Evolutionary conservation across 148 eudicot genomes (phyloP).

Genomic region (Silene latifolia): DNA sequence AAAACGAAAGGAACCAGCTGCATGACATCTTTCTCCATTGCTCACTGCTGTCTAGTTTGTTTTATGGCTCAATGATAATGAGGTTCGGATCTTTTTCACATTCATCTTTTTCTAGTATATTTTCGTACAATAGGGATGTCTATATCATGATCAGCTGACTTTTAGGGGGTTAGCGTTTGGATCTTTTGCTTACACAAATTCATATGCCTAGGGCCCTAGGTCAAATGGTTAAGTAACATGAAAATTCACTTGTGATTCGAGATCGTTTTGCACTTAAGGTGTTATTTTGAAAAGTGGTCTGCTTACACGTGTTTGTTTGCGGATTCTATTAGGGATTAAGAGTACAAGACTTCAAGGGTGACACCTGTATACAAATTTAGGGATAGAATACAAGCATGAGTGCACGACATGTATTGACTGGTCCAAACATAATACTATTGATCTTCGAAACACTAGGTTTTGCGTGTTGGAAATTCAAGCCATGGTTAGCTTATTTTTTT

Average conservation of each 20-base stretch:
- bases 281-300: background rate
- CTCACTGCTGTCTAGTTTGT: constrained; percentile 62
- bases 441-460: background rate
- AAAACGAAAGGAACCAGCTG: constrained; percentile 44
- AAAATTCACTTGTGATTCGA: background rate
- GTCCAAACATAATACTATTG: background rate
- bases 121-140: background rate
- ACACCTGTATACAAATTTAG: background rate
- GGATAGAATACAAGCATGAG: background rate
- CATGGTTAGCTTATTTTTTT: background rate
- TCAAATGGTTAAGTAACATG: background rate
- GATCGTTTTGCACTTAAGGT: background rate
- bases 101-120: background rate
- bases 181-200: background rate
- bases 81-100: constrained; percentile 41
- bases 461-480: background rate
- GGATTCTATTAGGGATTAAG: background rate
- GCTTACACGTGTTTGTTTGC: background rate
- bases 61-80: constrained; percentile 53
- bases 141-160: background rate
- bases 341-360: background rate
- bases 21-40: constrained; percentile 60
- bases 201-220: background rate
- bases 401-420: background rate
- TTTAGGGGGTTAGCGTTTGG: constrained; percentile 7